Evolutionary conservation across 371 early-diverging fungal genomes (phyloP), one percentile per base, ranked within the genome.

Genomic region (Mucor piriformis): DNA sequence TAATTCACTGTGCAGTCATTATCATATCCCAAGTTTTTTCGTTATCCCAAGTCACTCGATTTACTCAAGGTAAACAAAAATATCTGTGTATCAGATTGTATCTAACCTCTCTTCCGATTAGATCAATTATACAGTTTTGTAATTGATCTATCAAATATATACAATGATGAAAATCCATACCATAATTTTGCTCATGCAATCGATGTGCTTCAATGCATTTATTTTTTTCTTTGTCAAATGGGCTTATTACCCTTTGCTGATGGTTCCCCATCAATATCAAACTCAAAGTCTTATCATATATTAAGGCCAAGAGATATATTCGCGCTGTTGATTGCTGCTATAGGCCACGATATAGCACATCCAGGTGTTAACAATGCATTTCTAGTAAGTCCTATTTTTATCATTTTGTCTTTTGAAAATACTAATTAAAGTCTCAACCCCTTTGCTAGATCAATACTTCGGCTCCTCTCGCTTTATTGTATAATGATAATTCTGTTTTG

Each of bases 401-500:
- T 13, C 2, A 42, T 6, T 18, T 3, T 38, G 21, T 21, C 24
- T 27, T 35, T 24, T 46, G 1, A n/a, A 5, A 18, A 18, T 13
- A 29, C 1, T 20, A 27, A 20, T 48, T 7, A 11, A 6, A 3
- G 8, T n/a, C 8, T 8, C 21, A 12, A 13, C 18, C 6, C 13
- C 12, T 25, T 12, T 23, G 38, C 0, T 54, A 65, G 62, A 56
- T 65, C 21, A 69, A 62, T 55, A 32, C 70, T 23, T 51, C 79
- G 33, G 88, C 93, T 35, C 93, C 89, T 34, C 75, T 92, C 37
- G 97, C 98, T 21, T 72, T 90, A 48, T 72, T 95, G 4, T 97
- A 95, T 81, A 95, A 95, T 65, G 95, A 95, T 76, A 82, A 86
- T 50, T 90, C 95, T 0, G 92, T 95, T 5, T 83, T 97, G 16